Conservation (phyloP, 805 yeast genomes). For the Candida yuanshanica region DNA sequence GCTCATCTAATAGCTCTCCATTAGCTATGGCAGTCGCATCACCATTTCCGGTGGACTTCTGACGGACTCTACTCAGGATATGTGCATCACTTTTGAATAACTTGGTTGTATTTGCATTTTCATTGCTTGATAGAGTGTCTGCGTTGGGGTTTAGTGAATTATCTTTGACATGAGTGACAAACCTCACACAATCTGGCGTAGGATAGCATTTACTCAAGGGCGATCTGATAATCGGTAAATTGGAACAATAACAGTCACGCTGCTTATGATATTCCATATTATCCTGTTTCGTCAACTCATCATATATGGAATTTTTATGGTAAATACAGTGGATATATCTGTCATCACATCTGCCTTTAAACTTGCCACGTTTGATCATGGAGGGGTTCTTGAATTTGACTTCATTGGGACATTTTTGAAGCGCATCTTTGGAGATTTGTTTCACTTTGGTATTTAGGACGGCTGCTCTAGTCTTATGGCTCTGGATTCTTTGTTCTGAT, state of each 20-base stretch:
- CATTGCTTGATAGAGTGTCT: not conserved
- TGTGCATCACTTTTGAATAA: not conserved
- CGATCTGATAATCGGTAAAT: slow-evolving; percentile 12
- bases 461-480: not conserved
- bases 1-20: not conserved
- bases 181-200: no score
- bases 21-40: not conserved
- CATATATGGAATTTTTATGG: not conserved
- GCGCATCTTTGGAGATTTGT: not conserved
- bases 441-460: not conserved
- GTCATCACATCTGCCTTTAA: slow-evolving; percentile 25
- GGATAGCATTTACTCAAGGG: slow-evolving; percentile 7
- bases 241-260: slow-evolving; percentile 9
- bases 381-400: slow-evolving; percentile 4
- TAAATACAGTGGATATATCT: slow-evolving; percentile 21
- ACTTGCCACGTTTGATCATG: slow-evolving; percentile 22
- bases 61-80: slow-evolving; percentile 3
- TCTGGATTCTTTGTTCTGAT: slow-evolving; percentile 1
- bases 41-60: slow-evolving; percentile 3
- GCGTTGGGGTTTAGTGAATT: not conserved
- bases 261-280: not conserved
- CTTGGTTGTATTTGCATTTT: not conserved
- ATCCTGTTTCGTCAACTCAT: not conserved
- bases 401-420: no score
- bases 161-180: not conserved